Percentiles rank a stretch among this genome's conserved stretches.
phyloP scores from a whole-genome alignment of 768 basidiomycete species.

The Kwoniella bestiolae region DNA sequence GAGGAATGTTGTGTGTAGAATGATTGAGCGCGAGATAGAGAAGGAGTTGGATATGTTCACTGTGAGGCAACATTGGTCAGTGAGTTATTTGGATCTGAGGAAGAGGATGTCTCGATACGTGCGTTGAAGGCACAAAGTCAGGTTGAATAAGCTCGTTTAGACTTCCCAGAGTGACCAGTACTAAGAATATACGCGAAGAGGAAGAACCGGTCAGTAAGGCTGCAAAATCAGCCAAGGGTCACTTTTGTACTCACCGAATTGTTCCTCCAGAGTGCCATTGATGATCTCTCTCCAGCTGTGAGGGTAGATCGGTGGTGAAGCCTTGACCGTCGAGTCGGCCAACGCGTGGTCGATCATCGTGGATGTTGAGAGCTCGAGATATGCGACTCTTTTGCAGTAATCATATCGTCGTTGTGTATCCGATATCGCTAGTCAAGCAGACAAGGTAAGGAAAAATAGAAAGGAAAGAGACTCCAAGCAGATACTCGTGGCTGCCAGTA shows the following conservation, averaged over 20 bases:
- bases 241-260: slow-evolving; percentile 23
- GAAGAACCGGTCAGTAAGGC: too few relatives aligned
- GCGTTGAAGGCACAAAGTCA: slow-evolving; percentile 28
- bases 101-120: slow-evolving; percentile 4
- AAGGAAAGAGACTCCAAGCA: too few relatives aligned
- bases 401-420: too few relatives aligned
- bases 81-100: background rate
- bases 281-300: slow-evolving; percentile 29
- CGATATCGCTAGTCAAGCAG: too few relatives aligned
- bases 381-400: too few relatives aligned
- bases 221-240: background rate
- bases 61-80: background rate
- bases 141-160: slow-evolving; percentile 13
- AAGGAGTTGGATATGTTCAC: slow-evolving; percentile 39
- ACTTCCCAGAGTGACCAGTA: slow-evolving; percentile 20
- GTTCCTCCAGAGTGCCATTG: slow-evolving; percentile 31
- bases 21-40: slow-evolving; percentile 30
- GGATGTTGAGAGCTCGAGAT: too few relatives aligned
- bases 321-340: too few relatives aligned
- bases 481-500: too few relatives aligned
- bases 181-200: slow-evolving; percentile 18
- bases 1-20: slow-evolving; percentile 3
- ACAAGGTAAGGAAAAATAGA: too few relatives aligned
- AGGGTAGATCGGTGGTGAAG: slow-evolving; percentile 12
- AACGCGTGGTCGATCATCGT: too few relatives aligned